Conservation (phyloP, 352 stramenopile species). For the Sclerospora graminicola region DNA sequence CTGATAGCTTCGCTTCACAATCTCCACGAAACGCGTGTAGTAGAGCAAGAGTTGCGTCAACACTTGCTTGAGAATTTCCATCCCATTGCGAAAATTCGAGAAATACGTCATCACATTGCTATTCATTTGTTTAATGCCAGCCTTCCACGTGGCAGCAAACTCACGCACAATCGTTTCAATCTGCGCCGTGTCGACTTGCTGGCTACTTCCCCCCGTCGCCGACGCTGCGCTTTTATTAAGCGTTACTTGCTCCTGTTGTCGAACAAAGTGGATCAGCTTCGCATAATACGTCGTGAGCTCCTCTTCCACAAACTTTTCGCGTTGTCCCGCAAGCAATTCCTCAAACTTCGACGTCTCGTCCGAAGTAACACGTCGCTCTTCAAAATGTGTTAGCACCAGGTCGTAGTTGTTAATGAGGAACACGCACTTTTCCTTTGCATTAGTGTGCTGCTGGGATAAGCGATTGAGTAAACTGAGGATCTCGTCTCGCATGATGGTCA, state of each 20-base stretch:
- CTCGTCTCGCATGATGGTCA: slow-evolving; percentile 76
- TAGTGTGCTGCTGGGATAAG: slow-evolving; percentile 87
- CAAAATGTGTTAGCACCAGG: slow-evolving; percentile 91
- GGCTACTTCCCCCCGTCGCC: slow-evolving; percentile 2
- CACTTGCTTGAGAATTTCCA: slow-evolving; percentile 99
- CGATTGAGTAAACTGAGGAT: slow-evolving; percentile 71
- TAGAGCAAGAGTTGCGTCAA: slow-evolving; percentile 97
- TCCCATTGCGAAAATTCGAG: slow-evolving; percentile 97
- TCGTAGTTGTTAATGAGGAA: slow-evolving; percentile 99
- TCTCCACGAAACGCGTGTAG: slow-evolving; percentile 97
- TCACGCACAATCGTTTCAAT: slow-evolving; percentile 92
- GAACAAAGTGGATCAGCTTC: slow-evolving; percentile 96
- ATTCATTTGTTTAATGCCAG: slow-evolving; percentile 96
- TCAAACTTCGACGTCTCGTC: slow-evolving; percentile 94
- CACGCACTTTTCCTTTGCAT: slow-evolving; percentile 90
- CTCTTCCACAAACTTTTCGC: slow-evolving; percentile 96
- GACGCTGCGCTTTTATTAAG: slow-evolving; percentile 18
- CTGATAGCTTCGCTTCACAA: slow-evolving; percentile 90
- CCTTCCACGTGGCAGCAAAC: slow-evolving; percentile 94
- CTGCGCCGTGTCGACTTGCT: slow-evolving; percentile 79
- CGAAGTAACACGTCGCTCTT: slow-evolving; percentile 88
- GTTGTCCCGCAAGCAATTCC: slow-evolving; percentile 87
- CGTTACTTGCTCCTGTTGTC: slow-evolving; percentile 87
- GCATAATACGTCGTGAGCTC: slow-evolving; percentile 90
- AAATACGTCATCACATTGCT: slow-evolving; percentile 96